Conservation (phyloP, 169 alveolate species). For the Eimeria brunetti region DNA sequence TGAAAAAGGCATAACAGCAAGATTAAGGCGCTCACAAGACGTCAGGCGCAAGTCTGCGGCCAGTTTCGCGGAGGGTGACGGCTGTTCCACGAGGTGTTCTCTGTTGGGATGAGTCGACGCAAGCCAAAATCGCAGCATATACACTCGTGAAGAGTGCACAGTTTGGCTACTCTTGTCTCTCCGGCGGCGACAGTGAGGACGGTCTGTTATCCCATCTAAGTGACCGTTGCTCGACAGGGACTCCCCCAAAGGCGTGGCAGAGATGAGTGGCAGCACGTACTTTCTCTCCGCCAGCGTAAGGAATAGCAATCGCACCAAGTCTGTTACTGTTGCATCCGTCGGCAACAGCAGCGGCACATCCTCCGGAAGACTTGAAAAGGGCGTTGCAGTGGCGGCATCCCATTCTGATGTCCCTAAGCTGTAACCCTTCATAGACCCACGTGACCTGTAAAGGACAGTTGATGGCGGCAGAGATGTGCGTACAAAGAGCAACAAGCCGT, state of each 20-base stretch:
- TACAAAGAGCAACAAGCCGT: constrained; percentile 60
- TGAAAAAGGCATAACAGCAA: constrained; percentile 25
- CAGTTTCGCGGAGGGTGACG: constrained; percentile 71
- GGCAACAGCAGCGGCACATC: constrained; percentile 69
- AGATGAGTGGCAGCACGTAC: constrained; percentile 49
- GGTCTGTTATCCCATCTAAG: not conserved
- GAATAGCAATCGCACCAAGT: constrained; percentile 55
- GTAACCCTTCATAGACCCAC: not conserved
- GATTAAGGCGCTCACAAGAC: constrained; percentile 73
- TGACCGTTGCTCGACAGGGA: not conserved
- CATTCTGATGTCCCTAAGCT: constrained; percentile 23
- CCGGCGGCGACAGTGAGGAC: constrained; percentile 30
- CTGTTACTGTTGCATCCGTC: constrained; percentile 58
- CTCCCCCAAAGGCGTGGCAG: constrained; percentile 29
- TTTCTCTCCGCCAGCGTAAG: constrained; percentile 50
- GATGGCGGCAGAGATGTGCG: constrained; percentile 51
- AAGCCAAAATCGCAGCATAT: constrained; percentile 54
- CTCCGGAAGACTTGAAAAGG: constrained; percentile 38
- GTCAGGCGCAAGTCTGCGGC: constrained; percentile 73
- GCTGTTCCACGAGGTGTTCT: constrained; percentile 43
- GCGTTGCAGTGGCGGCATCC: constrained; percentile 40
- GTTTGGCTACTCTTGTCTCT: not conserved
- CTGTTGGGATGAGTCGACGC: constrained; percentile 47
- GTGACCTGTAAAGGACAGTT: not conserved
- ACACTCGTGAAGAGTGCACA: not conserved